Percentiles rank a stretch among this genome's conserved stretches.
phyloP scores from a whole-genome alignment of 2,329 filamentous ascomycete species.

The Aspergillus neotritici region DNA sequence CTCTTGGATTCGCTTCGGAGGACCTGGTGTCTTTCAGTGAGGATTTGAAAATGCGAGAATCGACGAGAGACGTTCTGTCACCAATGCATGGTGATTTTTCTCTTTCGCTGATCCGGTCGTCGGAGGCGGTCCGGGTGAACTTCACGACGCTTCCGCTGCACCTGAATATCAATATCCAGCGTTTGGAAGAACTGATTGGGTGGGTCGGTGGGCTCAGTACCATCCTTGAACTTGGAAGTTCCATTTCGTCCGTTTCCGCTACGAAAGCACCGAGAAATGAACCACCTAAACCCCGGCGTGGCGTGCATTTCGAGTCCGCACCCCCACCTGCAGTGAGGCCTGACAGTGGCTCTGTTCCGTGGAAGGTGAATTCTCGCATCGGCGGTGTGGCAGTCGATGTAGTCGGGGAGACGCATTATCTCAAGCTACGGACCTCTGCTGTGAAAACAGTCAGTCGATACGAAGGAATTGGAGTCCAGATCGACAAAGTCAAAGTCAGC shows the following conservation, averaged over 20 bases:
- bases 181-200: constrained; percentile 76
- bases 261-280: constrained; percentile 32
- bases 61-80: constrained; percentile 36
- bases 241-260: constrained; percentile 69
- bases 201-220: constrained; percentile 90
- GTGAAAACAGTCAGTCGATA: constrained; percentile 74
- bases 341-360: constrained; percentile 17
- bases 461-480: constrained; percentile 64
- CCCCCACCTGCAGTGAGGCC: constrained; percentile 25
- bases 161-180: constrained; percentile 69
- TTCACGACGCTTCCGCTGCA: constrained; percentile 72
- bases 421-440: constrained; percentile 70
- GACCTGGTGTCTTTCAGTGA: constrained; percentile 50
- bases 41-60: constrained; percentile 42
- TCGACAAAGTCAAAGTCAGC: constrained; percentile 68
- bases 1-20: constrained; percentile 45
- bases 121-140: constrained; percentile 44
- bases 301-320: constrained; percentile 53
- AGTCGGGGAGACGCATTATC: constrained; percentile 68
- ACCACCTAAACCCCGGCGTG: constrained; percentile 36
- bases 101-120: constrained; percentile 30
- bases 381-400: constrained; percentile 71
- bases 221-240: constrained; percentile 80
- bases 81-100: constrained; percentile 36
- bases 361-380: constrained; percentile 70